Evolutionary conservation across 805 yeast genomes (phyloP), one percentile per base, ranked within the genome.

Genomic region (Starmera amethionina): DNA sequence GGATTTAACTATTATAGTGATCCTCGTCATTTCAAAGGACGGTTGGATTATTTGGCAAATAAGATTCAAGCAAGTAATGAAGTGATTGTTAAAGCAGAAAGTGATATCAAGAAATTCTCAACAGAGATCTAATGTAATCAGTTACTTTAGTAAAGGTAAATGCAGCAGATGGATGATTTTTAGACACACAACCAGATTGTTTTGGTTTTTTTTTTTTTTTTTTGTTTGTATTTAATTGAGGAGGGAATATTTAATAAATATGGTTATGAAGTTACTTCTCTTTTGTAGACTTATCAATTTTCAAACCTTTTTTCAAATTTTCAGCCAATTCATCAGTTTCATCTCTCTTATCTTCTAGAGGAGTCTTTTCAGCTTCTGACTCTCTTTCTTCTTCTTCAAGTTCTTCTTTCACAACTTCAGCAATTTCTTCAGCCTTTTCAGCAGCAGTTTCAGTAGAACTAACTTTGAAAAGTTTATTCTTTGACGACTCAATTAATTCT

Each of bases 51-150:
- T 50, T 59, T 89, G 36, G 72, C 82, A 8, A 68, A 63, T 27
- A 87, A 87, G 62, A 77, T 89, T 44, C 75, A 74, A 9, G 63
- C 66, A 1, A 71, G 84, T 30, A 86, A 81, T 37, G 57, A 55
- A 9, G 73, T 59, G 34, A 72, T 82, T 32, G 50, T 62, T 18
- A 56, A 62, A 2, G 65, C 71, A 41, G 88, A 81, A 50, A 55
- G 55, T 9, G 52, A 62, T 13, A 60, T 70, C 15, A 65, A 65
- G 43, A 51, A 58, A 27, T 43, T 68, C 15, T 56, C 64, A 22
- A 12, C 35, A 11, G 35, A 18, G n/a, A 11, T 3, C 18, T 16
- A 4, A 16, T 16, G 18, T 16, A 16, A 16, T 16, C 18, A 16
- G 18, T 4, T 16, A 16, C 18, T 16, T 16, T 16, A 15, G n/a